Percentiles rank a stretch among this genome's conserved stretches.
Evolutionary conservation across 805 yeast species (phyloP).

Genomic region (Starmerella gropengiesseri): DNA sequence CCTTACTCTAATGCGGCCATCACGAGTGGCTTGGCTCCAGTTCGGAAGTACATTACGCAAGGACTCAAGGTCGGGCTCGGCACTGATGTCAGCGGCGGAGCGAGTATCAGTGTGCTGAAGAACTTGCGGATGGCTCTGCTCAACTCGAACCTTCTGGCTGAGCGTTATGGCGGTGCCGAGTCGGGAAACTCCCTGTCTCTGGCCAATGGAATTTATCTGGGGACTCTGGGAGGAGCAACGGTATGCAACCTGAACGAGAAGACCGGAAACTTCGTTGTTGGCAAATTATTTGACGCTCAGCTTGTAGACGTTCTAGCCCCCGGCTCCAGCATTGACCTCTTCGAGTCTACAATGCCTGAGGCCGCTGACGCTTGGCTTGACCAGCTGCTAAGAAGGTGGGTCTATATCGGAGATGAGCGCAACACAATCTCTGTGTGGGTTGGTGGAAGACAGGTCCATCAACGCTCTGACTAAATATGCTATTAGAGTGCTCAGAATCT

Average conservation of each 20-base stretch:
- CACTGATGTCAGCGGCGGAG: constrained; percentile 72
- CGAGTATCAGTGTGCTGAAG: constrained; percentile 50
- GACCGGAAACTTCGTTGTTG: constrained; percentile 63
- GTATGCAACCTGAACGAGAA: constrained; percentile 47
- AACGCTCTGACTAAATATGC: no score
- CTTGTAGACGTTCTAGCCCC: constrained; percentile 48
- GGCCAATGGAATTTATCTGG: constrained; percentile 64
- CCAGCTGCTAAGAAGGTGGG: constrained; percentile 63
- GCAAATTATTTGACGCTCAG: constrained; percentile 79
- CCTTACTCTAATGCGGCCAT: constrained; percentile 84
- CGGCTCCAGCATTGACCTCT: constrained; percentile 59
- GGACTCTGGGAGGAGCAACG: constrained; percentile 83
- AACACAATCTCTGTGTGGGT: constrained; percentile 76
- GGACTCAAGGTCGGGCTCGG: constrained; percentile 72
- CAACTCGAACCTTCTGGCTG: constrained; percentile 60
- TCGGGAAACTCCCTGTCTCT: constrained; percentile 40
- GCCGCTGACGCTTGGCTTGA: constrained; percentile 34
- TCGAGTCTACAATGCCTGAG: constrained; percentile 41
- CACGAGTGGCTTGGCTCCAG: constrained; percentile 82
- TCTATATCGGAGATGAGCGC: constrained; percentile 88
- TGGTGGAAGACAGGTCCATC: constrained; percentile 54
- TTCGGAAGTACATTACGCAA: constrained; percentile 53
- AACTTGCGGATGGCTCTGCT: constrained; percentile 60
- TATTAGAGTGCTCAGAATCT: no score
- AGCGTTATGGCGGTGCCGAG: constrained; percentile 38